A percentile compares a stretch with the other conserved stretches of the same genome.
Conservation (phyloP, 2,329 filamentous ascomycete species). For the Xenoacremonium recifei region DNA sequence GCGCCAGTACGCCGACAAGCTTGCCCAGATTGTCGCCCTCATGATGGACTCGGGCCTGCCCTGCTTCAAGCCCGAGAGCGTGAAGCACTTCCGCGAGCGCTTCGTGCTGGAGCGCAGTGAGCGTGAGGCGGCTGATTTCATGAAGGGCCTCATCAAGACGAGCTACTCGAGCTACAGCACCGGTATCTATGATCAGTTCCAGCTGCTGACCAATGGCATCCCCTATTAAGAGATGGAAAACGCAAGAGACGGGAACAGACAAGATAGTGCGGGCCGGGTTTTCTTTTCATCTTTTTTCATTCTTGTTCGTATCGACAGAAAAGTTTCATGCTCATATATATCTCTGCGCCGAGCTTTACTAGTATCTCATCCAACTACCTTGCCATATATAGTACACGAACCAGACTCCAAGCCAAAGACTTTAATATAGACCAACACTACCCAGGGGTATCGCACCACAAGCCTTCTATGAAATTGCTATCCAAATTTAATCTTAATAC, state of each 20-base stretch:
- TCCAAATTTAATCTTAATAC: too few relatives aligned
- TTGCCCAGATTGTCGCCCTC: conserved; percentile 83
- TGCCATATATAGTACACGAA: too few relatives aligned
- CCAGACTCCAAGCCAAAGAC: too few relatives aligned
- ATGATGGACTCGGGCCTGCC: conserved; percentile 97
- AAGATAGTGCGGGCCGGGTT: background rate
- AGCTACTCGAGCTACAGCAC: conserved; percentile 90
- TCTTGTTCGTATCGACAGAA: background rate
- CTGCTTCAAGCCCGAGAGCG: conserved; percentile 95
- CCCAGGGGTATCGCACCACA: too few relatives aligned
- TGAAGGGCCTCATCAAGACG: conserved; percentile 84
- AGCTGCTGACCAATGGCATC: conserved; percentile 94
- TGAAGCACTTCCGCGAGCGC: conserved; percentile 86
- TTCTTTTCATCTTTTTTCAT: background rate
- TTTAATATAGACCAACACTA: too few relatives aligned
- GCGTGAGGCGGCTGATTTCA: conserved; percentile 90
- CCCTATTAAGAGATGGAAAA: conserved; percentile 85
- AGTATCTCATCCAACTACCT: too few relatives aligned
- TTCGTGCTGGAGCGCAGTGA: conserved; percentile 93
- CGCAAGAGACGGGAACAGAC: too few relatives aligned
- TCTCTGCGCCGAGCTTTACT: too few relatives aligned
- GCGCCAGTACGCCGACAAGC: conserved; percentile 81
- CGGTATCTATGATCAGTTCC: conserved; percentile 96
- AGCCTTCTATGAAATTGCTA: too few relatives aligned
- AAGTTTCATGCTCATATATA: too few relatives aligned